A percentile compares a stretch with the other conserved stretches of the same genome.
phyloP scores from a whole-genome alignment of 2,329 filamentous ascomycete genomes.

The Scytalidium sp. region DNA sequence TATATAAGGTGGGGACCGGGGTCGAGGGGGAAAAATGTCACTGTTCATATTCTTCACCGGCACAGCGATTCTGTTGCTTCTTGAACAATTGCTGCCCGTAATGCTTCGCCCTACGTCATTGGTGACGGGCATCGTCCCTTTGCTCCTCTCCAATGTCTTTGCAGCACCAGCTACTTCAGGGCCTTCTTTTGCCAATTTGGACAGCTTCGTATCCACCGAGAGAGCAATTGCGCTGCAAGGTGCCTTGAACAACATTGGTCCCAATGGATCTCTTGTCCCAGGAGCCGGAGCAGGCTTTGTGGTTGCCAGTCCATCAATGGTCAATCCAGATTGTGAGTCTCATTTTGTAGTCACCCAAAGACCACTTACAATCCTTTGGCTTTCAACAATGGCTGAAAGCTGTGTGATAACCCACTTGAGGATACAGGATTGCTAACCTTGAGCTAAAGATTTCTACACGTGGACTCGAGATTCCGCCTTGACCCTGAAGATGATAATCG shows the following conservation, averaged over 20 bases:
- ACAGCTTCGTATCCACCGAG: conserved; percentile 40
- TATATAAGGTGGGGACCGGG: background rate
- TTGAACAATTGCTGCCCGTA: background rate
- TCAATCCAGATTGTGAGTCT: conserved; percentile 48
- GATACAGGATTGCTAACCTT: conserved; percentile 5
- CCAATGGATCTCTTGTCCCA: conserved; percentile 42
- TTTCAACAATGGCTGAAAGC: no score
- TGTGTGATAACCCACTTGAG: background rate
- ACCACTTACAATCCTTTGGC: no score
- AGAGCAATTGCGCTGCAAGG: conserved; percentile 46
- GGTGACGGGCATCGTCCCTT: background rate
- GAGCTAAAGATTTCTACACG: conserved; percentile 70
- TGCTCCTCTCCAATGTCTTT: conserved; percentile 3
- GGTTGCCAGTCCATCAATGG: conserved; percentile 52
- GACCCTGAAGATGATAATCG: conserved; percentile 65
- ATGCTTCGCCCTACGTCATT: background rate
- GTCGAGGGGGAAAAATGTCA: background rate
- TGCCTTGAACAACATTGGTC: conserved; percentile 53
- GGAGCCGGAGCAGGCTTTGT: conserved; percentile 49
- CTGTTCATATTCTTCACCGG: background rate
- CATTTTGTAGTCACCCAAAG: background rate
- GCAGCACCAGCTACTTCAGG: conserved; percentile 7
- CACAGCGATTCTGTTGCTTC: no score
- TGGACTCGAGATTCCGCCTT: conserved; percentile 77
- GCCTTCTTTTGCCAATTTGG: conserved; percentile 13